Evolutionary conservation across 345 rosid species (phyloP).

Genomic region (Citrus unshiu): DNA sequence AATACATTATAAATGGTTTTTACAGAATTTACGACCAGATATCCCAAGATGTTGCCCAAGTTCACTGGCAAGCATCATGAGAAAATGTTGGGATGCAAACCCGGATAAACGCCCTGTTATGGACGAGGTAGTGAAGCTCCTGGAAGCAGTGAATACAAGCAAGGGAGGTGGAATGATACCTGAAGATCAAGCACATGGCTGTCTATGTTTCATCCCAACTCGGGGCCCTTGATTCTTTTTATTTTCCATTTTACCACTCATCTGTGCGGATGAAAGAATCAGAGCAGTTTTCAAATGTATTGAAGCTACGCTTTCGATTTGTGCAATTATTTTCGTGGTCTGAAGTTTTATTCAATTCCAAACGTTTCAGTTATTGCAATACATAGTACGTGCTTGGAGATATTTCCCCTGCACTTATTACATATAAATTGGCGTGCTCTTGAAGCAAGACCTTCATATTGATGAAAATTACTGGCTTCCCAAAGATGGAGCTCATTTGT

Average conservation of each 20-base stretch:
- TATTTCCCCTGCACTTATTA: background rate
- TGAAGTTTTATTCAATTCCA: background rate
- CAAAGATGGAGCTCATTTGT: background rate
- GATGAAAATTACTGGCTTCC: background rate
- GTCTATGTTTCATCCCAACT: constrained; percentile 54
- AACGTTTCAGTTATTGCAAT: background rate
- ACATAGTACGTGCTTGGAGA: background rate
- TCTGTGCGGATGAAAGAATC: background rate
- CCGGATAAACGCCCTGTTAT: constrained; percentile 71
- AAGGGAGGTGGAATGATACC: constrained; percentile 95
- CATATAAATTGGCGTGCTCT: background rate
- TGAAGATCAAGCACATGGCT: constrained; percentile 60
- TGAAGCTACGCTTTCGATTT: background rate
- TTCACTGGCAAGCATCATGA: constrained; percentile 60
- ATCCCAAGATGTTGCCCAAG: constrained; percentile 78
- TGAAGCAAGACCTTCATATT: background rate
- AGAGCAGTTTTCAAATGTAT: background rate
- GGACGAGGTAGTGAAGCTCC: constrained; percentile 67
- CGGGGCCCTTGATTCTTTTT: constrained; percentile 58
- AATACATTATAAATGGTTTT: background rate
- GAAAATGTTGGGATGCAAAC: constrained; percentile 78
- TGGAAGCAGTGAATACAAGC: constrained; percentile 72
- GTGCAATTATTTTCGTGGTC: constrained; percentile 1
- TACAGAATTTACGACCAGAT: constrained; percentile 70
- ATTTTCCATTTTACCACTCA: background rate